Conservation (phyloP, 805 yeast species). For the Starmerella asiatica region DNA sequence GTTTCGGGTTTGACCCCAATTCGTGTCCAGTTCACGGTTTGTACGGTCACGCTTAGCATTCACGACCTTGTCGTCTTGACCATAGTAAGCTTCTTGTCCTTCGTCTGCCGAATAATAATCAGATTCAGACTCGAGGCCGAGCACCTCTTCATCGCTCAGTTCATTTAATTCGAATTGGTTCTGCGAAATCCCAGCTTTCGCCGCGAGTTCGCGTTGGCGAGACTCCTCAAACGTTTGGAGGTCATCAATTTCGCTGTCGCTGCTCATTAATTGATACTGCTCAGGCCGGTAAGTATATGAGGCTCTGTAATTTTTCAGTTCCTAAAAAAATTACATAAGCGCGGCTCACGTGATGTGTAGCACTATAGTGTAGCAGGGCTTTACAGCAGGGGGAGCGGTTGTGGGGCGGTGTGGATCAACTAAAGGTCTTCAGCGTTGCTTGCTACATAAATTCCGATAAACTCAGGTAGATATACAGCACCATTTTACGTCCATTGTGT, state of each 20-base stretch:
- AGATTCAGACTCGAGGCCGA: slow-evolving; percentile 24
- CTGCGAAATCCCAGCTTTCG: slow-evolving; percentile 15
- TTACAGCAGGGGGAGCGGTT: too few species aligned
- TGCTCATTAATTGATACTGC: slow-evolving; percentile 9
- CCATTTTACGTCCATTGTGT: too few species aligned
- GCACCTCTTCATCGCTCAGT: slow-evolving; percentile 47
- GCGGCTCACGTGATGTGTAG: too few species aligned
- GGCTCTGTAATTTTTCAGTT: too few species aligned
- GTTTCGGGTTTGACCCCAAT: slow-evolving; percentile 36
- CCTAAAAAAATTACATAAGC: not conserved
- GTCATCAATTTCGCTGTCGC: slow-evolving; percentile 19
- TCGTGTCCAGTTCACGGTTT: slow-evolving; percentile 15
- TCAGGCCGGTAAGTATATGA: too few species aligned
- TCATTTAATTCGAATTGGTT: slow-evolving; percentile 23
- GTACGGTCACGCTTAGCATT: slow-evolving; percentile 14
- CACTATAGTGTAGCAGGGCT: too few species aligned
- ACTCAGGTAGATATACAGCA: too few species aligned
- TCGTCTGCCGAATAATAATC: slow-evolving; percentile 26
- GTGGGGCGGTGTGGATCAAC: too few species aligned
- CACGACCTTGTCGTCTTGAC: slow-evolving; percentile 31
- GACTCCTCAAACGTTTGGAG: slow-evolving; percentile 17
- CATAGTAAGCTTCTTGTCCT: slow-evolving; percentile 36
- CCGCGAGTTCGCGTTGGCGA: slow-evolving; percentile 9
- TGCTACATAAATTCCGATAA: too few species aligned
- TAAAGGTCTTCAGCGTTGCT: too few species aligned